Evolutionary conservation across 1,284 basidiomycete genomes (phyloP), one percentile per base, ranked within the genome.

Genomic region (Cutaneotrichosporon cyanovorans): DNA sequence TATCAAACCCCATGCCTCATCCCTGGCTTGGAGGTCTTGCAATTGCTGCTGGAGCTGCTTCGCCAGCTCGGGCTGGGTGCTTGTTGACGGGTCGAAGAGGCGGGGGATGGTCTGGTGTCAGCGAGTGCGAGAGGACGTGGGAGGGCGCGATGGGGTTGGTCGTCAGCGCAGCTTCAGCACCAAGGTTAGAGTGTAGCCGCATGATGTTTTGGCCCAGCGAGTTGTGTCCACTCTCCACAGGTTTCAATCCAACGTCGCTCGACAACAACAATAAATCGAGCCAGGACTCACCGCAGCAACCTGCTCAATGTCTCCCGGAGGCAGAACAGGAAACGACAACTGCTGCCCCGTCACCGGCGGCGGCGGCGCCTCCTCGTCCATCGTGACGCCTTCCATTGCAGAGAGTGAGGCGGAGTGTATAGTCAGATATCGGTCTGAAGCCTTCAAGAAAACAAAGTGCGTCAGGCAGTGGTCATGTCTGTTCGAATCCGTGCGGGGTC

Each of bases 1-100:
- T 28, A 72, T 69, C 18, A 73, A 44, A 0, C 68, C 70, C 72
- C 72, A 73, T 3, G 71, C 68, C 45, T 71, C 67, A 9, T 62
- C 60, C 1, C 57, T 53, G 15, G 53, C 56, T 45, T 72, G 69
- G 12, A 72, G 57, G 25, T 62, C 54, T 36, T 71, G 66, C 20
- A 73, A 56, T 41, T 69, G 63, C 37, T 60, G 56, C 41, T 72
- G 65, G 14, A 73, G 56, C 25, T 60, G 50, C 44, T 69, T 65
- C 4, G 65, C 66, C 20, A 63, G 46, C 2, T 48, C 46, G 10
- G 70, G 62, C 48, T 71, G 59, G 2, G 56, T 49, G 3, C 61
- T 52, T 3, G 63, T 65, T 5, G 50, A 40, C 7, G 68, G 61
- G 36, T 62, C 56, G 40, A 67, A 68, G 18, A 69, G 61, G 30